Percentiles rank a stretch among this genome's conserved stretches.
Evolutionary conservation across 1,139 yeast species (phyloP).

Genomic region (Candida labiduridarum): DNA sequence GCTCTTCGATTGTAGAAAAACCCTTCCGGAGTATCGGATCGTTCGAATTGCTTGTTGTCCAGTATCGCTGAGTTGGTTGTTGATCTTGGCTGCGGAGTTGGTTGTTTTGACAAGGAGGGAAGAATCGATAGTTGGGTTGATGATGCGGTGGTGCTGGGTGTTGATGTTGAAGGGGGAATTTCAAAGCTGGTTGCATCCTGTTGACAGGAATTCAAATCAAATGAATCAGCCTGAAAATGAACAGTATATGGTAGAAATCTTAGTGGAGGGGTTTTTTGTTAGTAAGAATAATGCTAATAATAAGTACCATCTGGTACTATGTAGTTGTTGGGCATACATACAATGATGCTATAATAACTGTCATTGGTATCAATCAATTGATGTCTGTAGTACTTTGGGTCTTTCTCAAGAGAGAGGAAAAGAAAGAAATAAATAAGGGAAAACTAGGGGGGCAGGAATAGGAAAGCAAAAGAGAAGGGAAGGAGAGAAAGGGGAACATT

Average conservation of each 20-base stretch:
- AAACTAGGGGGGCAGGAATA: background rate
- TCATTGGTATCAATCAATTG: constrained; percentile 35
- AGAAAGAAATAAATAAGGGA: background rate
- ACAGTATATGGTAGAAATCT: constrained; percentile 76
- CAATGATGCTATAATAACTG: constrained; percentile 63
- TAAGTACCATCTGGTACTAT: background rate
- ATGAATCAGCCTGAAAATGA: constrained; percentile 54
- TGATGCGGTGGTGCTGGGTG: constrained; percentile 3
- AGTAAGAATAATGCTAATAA: constrained; percentile 7
- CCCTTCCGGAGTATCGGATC: constrained; percentile 26
- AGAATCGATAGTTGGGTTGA: constrained; percentile 21
- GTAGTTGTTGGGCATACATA: constrained; percentile 34
- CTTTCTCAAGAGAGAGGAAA: background rate
- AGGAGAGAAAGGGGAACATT: background rate
- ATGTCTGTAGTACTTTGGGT: background rate
- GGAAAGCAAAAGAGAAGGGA: background rate
- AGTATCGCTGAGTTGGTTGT: constrained; percentile 4
- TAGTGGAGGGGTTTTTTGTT: constrained; percentile 5
- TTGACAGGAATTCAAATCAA: constrained; percentile 12
- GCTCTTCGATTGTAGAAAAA: constrained; percentile 26
- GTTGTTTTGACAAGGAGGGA: constrained; percentile 21
- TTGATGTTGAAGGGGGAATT: constrained; percentile 7
- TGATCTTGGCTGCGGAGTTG: constrained; percentile 15
- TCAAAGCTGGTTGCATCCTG: constrained; percentile 11
- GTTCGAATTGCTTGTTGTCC: constrained; percentile 11